Percentiles rank a stretch among this genome's conserved stretches.
phyloP scores from a whole-genome alignment of 2,329 filamentous ascomycete genomes.

The Purpureocillium lavendulum region DNA sequence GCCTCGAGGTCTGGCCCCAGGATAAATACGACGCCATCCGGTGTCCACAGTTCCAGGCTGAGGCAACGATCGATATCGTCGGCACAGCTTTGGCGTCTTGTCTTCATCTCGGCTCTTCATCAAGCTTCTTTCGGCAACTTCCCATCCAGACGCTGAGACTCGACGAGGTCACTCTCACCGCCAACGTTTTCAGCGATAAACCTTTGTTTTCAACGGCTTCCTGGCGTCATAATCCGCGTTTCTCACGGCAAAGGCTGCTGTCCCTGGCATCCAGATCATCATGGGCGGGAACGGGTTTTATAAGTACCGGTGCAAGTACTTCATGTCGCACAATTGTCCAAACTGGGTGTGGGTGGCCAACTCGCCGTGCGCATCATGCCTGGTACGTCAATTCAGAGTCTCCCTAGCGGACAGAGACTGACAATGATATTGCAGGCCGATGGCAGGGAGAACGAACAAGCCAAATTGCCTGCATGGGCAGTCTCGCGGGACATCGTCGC shows the following conservation, averaged over 20 bases:
- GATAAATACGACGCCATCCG: not conserved
- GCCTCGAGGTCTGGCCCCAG: not conserved
- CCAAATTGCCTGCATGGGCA: constrained; percentile 15
- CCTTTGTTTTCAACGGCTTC: no score
- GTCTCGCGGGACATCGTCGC: constrained; percentile 34
- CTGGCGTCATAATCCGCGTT: no score
- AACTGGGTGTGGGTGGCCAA: constrained; percentile 49
- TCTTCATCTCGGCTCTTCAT: no score
- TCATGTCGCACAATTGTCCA: constrained; percentile 39
- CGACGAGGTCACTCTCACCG: no score
- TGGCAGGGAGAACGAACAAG: constrained; percentile 36
- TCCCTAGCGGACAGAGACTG: constrained; percentile 3
- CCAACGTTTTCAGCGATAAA: no score
- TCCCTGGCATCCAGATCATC: not conserved
- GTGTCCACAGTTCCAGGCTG: not conserved
- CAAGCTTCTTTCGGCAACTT: no score
- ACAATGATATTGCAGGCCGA: constrained; percentile 29
- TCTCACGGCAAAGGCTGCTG: not conserved
- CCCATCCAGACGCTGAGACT: no score
- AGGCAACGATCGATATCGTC: not conserved
- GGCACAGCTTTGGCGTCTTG: not conserved
- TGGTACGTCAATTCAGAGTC: constrained; percentile 27
- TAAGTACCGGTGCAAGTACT: constrained; percentile 49
- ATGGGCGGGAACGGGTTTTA: constrained; percentile 34
- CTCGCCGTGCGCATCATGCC: constrained; percentile 38